phyloP scores from a whole-genome alignment of 306 rosid species.

The Corylus avellana region DNA sequence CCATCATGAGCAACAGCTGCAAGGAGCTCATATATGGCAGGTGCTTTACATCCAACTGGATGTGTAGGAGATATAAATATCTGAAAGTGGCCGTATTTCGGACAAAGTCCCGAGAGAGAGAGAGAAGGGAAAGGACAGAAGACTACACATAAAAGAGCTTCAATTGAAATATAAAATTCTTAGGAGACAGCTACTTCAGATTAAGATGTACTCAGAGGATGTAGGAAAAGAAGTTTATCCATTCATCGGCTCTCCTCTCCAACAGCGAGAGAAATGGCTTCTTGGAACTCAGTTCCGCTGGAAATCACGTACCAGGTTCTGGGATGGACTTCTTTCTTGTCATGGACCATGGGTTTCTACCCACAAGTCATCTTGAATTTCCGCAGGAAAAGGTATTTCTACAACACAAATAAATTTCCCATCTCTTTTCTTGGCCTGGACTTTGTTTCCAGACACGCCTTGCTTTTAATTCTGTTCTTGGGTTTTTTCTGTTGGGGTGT shows the following conservation, averaged over 20 bases:
- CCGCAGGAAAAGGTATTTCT: constrained; percentile 53
- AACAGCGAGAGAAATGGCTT: constrained; percentile 30
- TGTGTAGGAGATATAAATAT: no score
- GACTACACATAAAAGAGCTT: no score
- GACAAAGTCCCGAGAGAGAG: no score
- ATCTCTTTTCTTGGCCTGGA: background rate
- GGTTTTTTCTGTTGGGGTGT: background rate
- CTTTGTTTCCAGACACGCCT: background rate
- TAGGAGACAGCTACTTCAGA: background rate
- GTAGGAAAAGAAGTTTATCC: background rate
- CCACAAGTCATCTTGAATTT: constrained; percentile 68
- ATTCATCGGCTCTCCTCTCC: background rate
- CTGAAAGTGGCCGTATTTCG: no score
- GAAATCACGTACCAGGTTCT: constrained; percentile 50
- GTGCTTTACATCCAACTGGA: no score
- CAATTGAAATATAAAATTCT: background rate
- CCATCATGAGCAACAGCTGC: no score
- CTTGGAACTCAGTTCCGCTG: constrained; percentile 56
- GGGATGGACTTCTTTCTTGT: constrained; percentile 63
- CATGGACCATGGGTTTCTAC: constrained; percentile 64
- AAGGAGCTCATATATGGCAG: no score
- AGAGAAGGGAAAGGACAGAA: no score
- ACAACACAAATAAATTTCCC: background rate
- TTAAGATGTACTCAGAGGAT: background rate
- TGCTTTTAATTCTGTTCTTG: background rate